Evolutionary conservation across 345 rosid genomes (phyloP).

Genomic region (Syzygium grande): DNA sequence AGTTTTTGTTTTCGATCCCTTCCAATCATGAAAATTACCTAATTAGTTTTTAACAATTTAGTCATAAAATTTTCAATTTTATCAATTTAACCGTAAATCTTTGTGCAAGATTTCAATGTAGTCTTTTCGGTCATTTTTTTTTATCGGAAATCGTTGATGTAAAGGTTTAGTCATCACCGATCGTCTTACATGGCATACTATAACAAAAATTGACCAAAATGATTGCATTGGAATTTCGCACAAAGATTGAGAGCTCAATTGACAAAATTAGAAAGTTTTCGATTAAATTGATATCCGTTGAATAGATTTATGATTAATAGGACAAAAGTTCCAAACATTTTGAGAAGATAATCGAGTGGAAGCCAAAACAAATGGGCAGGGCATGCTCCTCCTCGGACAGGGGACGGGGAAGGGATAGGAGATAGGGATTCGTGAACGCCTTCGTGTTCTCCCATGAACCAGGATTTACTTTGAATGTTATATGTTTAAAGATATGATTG

Average conservation of each 20-base stretch:
- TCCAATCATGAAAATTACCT: background rate
- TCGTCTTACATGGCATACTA: fast-evolving
- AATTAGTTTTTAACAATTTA: background rate
- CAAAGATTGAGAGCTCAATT: background rate
- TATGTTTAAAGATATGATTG: background rate
- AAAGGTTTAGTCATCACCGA: too few relatives aligned
- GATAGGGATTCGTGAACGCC: background rate
- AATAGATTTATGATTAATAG: background rate
- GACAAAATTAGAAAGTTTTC: background rate
- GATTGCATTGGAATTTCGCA: background rate
- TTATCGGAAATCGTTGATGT: fast-evolving
- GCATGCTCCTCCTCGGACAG: background rate
- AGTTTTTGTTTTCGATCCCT: background rate
- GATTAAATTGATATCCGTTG: background rate
- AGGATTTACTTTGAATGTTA: background rate
- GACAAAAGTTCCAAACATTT: background rate
- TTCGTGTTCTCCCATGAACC: background rate
- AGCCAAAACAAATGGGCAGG: background rate
- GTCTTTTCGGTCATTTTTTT: fast-evolving
- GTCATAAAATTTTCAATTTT: background rate
- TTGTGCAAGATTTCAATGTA: background rate
- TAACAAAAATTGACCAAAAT: fast-evolving
- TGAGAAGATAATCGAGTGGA: background rate
- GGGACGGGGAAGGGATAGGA: background rate
- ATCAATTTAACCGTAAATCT: background rate